Percentiles rank a stretch among this genome's conserved stretches.
phyloP scores from a whole-genome alignment of 495 filamentous ascomycete genomes.

The Bryoglossum gracile region DNA sequence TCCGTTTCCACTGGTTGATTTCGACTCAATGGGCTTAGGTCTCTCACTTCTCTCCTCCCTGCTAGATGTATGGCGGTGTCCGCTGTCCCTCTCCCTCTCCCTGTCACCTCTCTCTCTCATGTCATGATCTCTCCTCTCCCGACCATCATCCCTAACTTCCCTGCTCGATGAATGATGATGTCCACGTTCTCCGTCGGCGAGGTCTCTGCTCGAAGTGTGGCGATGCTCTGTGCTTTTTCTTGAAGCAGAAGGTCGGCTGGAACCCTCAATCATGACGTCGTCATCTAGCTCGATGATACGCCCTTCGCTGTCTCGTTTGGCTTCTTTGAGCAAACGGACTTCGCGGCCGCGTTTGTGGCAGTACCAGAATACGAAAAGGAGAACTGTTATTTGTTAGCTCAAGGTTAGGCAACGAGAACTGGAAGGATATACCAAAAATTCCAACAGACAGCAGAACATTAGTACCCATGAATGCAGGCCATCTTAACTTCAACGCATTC shows the following conservation, averaged over 20 bases:
- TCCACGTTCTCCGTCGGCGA: no score
- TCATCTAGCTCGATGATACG: constrained; percentile 19
- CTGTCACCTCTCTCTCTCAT: no score
- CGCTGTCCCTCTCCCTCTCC: no score
- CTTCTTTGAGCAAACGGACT: constrained; percentile 54
- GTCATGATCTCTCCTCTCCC: no score
- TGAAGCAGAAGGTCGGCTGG: neutral
- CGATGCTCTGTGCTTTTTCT: no score
- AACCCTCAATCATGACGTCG: constrained; percentile 11
- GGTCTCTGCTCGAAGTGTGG: no score
- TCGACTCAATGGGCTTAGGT: no score
- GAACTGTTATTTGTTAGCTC: constrained; percentile 42
- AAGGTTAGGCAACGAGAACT: neutral
- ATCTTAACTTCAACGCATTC: constrained; percentile 72
- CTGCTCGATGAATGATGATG: no score
- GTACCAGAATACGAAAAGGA: constrained; percentile 93
- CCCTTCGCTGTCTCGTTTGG: constrained; percentile 18
- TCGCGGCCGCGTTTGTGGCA: constrained; percentile 91
- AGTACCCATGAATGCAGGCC: constrained; percentile 76
- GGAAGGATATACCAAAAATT: constrained; percentile 59
- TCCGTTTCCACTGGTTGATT: no score
- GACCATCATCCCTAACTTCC: no score
- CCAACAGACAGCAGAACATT: constrained; percentile 83
- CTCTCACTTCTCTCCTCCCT: no score
- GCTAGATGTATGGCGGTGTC: no score